A percentile compares a stretch with the other conserved stretches of the same genome.
Conservation (phyloP, 768 basidiomycete genomes). For the Phlebiopsis gigantea region DNA sequence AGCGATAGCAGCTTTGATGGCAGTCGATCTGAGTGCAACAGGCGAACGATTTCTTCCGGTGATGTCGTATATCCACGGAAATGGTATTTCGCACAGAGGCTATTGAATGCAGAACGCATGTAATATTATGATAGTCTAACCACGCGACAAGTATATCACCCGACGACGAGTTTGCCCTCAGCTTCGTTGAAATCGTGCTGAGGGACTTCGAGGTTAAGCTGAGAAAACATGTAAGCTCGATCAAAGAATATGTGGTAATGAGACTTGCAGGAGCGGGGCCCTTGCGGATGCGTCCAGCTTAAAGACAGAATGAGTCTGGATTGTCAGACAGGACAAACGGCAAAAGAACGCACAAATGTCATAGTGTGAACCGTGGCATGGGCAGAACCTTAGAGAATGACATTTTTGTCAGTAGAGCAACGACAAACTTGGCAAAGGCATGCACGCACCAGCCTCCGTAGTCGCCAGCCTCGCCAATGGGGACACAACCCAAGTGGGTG, state of each 20-base stretch:
- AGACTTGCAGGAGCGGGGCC: slow-evolving; percentile 88
- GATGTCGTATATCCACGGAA: background rate
- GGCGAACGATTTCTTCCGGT: no score
- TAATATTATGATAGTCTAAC: slow-evolving; percentile 10
- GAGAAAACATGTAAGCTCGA: slow-evolving; percentile 12
- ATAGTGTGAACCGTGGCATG: slow-evolving; percentile 98
- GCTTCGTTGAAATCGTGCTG: slow-evolving; percentile 82
- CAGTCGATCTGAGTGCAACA: no score
- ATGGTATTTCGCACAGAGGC: background rate
- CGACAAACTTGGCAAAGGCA: background rate
- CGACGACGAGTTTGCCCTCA: slow-evolving; percentile 82
- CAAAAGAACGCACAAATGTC: slow-evolving; percentile 71
- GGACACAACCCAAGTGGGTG: slow-evolving; percentile 98
- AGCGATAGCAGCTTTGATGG: no score
- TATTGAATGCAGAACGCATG: background rate
- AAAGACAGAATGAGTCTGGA: slow-evolving; percentile 5
- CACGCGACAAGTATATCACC: slow-evolving; percentile 37
- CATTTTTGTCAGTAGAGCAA: background rate
- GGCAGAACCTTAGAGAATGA: slow-evolving; percentile 71
- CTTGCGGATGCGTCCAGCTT: slow-evolving; percentile 91
- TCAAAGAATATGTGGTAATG: background rate
- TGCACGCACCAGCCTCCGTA: slow-evolving; percentile 89
- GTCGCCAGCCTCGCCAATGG: slow-evolving; percentile 96
- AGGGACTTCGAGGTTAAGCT: slow-evolving; percentile 95
- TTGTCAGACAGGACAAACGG: background rate